Evolutionary conservation across 2,329 filamentous ascomycete species (phyloP), one percentile per base, ranked within the genome.

Genomic region (Calonectria honghensis): DNA sequence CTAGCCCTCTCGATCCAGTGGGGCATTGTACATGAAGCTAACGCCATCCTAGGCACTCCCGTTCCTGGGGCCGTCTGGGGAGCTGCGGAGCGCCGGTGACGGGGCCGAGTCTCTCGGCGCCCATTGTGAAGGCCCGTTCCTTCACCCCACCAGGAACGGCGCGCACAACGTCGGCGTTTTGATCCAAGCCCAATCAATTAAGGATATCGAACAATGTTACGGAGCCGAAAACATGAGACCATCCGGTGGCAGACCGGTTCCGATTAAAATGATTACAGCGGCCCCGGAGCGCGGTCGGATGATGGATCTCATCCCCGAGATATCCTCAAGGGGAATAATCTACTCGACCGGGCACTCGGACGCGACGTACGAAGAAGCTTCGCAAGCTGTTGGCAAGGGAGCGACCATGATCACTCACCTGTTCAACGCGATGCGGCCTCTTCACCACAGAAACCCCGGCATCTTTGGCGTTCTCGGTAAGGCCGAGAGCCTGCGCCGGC

Each of bases 371-470:
- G 95, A 97, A 84, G 90, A 96, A 82, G 95, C 94, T 1, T 92
- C 93, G 5, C 86, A 87, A 6, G 94, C 94, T 27, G 90, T 97
- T 4, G 88, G 87, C n/a, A 89, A 92, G 9, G 96, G 96, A 67
- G 95, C 94, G 2, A 94, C 91, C 64, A 98, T 97, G 95, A 94
- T 98, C 78, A 98, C 96, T 0, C 96, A 98, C 82, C 89, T 98
- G 1, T 98, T 98, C 91, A 98, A 98, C 83, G 96, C 96, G 32
- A 98, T 98, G 96, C 91, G 93, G 0, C 95, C 95, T 18, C 91
- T 98, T 66, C 95, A 97, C 84, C 95, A 98, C 88, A 94, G 96
- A 73, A 96, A 98, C 84, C 96, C 96, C 0, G 96, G 96, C 48
- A 92, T 98, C 79, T 98, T 98, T 83, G 96, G 96, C 35, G 91